Base-by-base conservation (phyloP, 768 basidiomycete species). In the Phanerochaete sordida region DNA sequence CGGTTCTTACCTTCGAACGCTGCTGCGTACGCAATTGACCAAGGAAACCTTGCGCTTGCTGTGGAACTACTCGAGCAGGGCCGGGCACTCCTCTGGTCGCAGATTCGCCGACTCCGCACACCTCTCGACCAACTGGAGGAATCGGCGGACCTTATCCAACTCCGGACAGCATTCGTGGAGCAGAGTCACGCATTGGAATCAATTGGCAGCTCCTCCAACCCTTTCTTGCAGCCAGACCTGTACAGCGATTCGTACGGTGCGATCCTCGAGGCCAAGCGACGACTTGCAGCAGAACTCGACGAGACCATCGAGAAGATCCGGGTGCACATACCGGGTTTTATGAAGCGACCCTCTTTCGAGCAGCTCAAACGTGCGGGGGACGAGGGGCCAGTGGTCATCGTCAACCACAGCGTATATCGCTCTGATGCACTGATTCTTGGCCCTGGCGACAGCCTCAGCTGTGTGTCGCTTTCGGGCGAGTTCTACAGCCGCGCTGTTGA, bases 341-440 rank as follows among this genome's bases (percentile, higher is more conserved):
- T 77, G 50, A 56, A 56, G 28, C 51, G 68, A 0, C 48, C 55
- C 3, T 39, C 63, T 2, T 74, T 71, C 33, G 27, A 62, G 2
- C 62, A 70, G 16, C 66, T 79, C 12, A 66, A 60, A 2, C 59
- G 61, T 53, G 74, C 67, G 1, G 68, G 73, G 2, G 52, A 26
- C 1, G 66, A 69, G 2, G 77, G 78, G 1, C 77, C 77, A 1
- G 69, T 79, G 28, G 46, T 79, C 21, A 58, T 80, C 16, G 65
- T 79, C 48, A 79, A 78, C 39, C 60, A 70, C 26, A 63, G 68
- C 58, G 26, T 31, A 11, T 58, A 27, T 35, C 66, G 74, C n/a
- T 79, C 76, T 37, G 76, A 80, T 58, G 77, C 76, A 0, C 27
- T 80, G 27, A 72, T 77, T 24, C 24, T 66, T 8, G 47, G 51